Conservation (phyloP, 495 filamentous ascomycete genomes). For the Xylaria bambusicola region DNA sequence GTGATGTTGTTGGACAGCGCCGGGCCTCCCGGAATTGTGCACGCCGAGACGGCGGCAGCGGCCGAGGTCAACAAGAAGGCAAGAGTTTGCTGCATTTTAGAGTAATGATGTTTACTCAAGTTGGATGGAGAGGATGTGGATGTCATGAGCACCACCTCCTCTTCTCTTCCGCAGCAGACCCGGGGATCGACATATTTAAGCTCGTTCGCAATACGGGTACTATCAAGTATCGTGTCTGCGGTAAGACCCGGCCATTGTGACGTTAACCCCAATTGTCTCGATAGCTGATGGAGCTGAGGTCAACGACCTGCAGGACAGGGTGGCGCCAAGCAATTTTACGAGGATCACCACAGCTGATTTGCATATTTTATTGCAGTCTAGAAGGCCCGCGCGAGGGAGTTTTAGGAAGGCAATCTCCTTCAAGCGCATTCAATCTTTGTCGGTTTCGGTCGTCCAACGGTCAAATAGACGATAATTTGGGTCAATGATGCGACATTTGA, state of each 20-base stretch:
- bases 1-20: conserved; percentile 44
- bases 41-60: conserved; percentile 34
- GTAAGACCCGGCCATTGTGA: too few relatives aligned
- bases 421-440: conserved; percentile 1
- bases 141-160: background rate
- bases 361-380: conserved; percentile 19
- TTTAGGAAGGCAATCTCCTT: background rate
- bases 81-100: conserved; percentile 21
- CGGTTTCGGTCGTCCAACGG: background rate
- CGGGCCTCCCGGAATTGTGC: conserved; percentile 38
- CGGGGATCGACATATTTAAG: conserved; percentile 15
- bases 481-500: background rate
- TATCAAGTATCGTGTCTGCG: too few relatives aligned
- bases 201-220: background rate
- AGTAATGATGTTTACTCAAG: background rate
- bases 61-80: conserved; percentile 25
- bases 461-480: conserved; percentile 5
- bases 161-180: background rate
- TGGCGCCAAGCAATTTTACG: background rate
- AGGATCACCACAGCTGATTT: conserved; percentile 3
- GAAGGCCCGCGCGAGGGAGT: background rate
- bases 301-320: background rate
- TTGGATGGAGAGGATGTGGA: background rate
- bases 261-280: background rate
- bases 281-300: conserved; percentile 7